Percentiles rank a stretch among this genome's conserved stretches.
These are phyloP conservation scores for Lasiosphaeria hispida DNA, from an alignment of 495 filamentous ascomycete species.

Conservation along the genomic window DNA sequence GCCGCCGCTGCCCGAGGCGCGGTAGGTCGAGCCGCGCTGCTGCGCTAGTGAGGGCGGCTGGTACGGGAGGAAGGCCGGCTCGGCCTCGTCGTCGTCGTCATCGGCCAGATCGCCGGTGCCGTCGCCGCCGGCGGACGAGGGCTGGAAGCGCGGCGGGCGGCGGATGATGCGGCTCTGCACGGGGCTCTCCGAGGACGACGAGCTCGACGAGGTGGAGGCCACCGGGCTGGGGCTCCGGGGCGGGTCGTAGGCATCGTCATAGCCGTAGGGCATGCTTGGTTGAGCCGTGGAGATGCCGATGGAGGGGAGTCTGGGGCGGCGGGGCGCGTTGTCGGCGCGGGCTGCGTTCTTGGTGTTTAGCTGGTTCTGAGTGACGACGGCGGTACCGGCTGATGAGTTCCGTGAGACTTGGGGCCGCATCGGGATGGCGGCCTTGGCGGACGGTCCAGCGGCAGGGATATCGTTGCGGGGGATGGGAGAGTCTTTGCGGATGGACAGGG, in stretches of 20 bases:
- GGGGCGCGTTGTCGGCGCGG: slow-evolving; percentile 20
- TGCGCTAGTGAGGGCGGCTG: neutral
- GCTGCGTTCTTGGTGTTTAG: slow-evolving; percentile 9
- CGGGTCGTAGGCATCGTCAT: slow-evolving; percentile 23
- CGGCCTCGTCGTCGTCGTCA: slow-evolving; percentile 56
- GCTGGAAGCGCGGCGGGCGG: slow-evolving; percentile 55
- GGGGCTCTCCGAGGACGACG: slow-evolving; percentile 44
- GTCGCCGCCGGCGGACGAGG: slow-evolving; percentile 19
- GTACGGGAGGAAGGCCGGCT: slow-evolving; percentile 75
- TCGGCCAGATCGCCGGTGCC: slow-evolving; percentile 24
- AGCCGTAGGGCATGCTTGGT: slow-evolving; percentile 4
- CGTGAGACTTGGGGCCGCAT: slow-evolving; percentile 46
- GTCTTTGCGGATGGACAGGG: slow-evolving; percentile 65
- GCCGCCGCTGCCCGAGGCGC: slow-evolving; percentile 18
- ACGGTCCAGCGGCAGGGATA: slow-evolving; percentile 34
- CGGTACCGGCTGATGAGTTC: slow-evolving; percentile 58
- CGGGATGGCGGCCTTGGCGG: slow-evolving; percentile 30
- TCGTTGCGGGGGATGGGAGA: slow-evolving; percentile 52
- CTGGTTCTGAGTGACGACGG: slow-evolving; percentile 42
- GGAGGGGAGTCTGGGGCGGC: slow-evolving; percentile 31
- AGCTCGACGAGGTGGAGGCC: slow-evolving; percentile 31
- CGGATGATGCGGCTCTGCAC: slow-evolving; percentile 55
- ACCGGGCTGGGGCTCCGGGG: slow-evolving; percentile 35
- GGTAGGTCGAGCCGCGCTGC: slow-evolving; percentile 5
- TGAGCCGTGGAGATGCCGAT: slow-evolving; percentile 26